phyloP scores from a whole-genome alignment of 352 stramenopile genomes.

The Globisporangium megalacanthum region DNA sequence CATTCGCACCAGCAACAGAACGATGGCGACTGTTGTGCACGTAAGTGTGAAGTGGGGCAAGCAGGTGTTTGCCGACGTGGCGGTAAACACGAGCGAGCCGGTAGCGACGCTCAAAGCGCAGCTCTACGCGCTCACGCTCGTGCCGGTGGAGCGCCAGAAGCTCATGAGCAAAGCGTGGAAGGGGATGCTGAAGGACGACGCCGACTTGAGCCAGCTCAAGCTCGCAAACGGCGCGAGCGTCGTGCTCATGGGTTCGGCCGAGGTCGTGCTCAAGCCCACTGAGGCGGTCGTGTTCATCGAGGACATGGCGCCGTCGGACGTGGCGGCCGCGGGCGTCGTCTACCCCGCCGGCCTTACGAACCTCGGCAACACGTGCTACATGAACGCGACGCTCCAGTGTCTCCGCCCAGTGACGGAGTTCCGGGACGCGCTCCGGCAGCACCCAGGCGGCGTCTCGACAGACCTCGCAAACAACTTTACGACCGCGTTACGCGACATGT shows the following conservation, averaged over 20 bases:
- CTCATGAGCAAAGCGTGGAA: slow-evolving; percentile 89
- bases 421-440: slow-evolving; percentile 66
- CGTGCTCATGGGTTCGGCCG: slow-evolving; percentile 94
- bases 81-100: slow-evolving; percentile 56
- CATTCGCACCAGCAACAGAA: background rate
- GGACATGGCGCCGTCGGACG: slow-evolving; percentile 78
- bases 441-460: slow-evolving; percentile 42
- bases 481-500: slow-evolving; percentile 76
- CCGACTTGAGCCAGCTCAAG: slow-evolving; percentile 49
- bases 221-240: slow-evolving; percentile 60
- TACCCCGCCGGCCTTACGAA: slow-evolving; percentile 92
- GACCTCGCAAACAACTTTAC: slow-evolving; percentile 74
- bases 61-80: slow-evolving; percentile 65
- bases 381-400: slow-evolving; percentile 95
- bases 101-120: slow-evolving; percentile 78
- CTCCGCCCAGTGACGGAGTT: slow-evolving; percentile 90
- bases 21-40: slow-evolving; percentile 43
- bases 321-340: slow-evolving; percentile 72
- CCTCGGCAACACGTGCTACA: slow-evolving; percentile 90
- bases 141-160: slow-evolving; percentile 84
- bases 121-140: slow-evolving; percentile 75
- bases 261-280: slow-evolving; percentile 85
- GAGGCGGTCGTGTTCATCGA: slow-evolving; percentile 82
- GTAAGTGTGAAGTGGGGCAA: slow-evolving; percentile 88
- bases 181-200: slow-evolving; percentile 86